Evolutionary conservation across 805 yeast genomes (phyloP).

Genomic region (Wickerhamomyces mucosus): DNA sequence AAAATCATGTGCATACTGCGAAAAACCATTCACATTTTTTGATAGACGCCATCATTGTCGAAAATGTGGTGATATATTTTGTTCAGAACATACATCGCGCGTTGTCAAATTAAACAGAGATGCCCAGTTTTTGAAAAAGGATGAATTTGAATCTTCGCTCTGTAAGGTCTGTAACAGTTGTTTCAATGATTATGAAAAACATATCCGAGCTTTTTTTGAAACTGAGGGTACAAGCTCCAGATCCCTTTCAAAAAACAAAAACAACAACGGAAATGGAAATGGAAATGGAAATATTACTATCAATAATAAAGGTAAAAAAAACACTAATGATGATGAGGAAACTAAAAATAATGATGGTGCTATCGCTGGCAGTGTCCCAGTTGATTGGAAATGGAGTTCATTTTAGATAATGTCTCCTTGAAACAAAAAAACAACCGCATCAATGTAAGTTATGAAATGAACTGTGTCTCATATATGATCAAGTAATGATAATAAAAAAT

Average conservation of each 20-base stretch:
- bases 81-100: slow-evolving; percentile 58
- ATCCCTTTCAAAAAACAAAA: background rate
- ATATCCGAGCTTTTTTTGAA: slow-evolving; percentile 24
- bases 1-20: slow-evolving; percentile 58
- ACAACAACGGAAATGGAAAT: slow-evolving; percentile 1
- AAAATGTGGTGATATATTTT: slow-evolving; percentile 74
- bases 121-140: slow-evolving; percentile 60
- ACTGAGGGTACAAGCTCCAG: slow-evolving; percentile 1
- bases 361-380: slow-evolving; percentile 43
- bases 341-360: slow-evolving; percentile 12
- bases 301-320: slow-evolving; percentile 1
- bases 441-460: too few species aligned
- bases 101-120: slow-evolving; percentile 43
- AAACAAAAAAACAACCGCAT: too few species aligned
- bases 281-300: slow-evolving; percentile 1
- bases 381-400: slow-evolving; percentile 76
- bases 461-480: too few species aligned
- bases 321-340: slow-evolving; percentile 15
- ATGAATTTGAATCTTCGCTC: slow-evolving; percentile 42
- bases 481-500: background rate
- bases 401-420: slow-evolving; percentile 27
- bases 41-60: slow-evolving; percentile 81
- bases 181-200: slow-evolving; percentile 48
- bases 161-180: slow-evolving; percentile 67
- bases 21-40: slow-evolving; percentile 60